These are phyloP conservation scores for Aspergillus intermedius DNA, from an alignment of 2,329 filamentous ascomycete species.

Conservation along the genomic window DNA sequence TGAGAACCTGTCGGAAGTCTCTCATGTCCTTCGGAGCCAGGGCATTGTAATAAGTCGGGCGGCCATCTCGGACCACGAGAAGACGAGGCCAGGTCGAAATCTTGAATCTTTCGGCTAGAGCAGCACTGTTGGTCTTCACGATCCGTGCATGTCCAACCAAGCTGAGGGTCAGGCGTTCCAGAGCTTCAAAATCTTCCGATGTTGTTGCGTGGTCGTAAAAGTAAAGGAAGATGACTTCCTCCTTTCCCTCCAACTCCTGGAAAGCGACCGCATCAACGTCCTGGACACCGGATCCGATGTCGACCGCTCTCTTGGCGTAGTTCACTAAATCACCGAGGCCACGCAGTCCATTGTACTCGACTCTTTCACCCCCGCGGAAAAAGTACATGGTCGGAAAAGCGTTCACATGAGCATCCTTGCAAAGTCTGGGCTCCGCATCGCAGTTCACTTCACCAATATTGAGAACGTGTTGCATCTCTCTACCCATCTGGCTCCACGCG, in stretches of 20 bases:
- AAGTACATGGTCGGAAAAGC: constrained; percentile 87
- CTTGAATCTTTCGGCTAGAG: constrained; percentile 76
- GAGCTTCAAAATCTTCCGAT: constrained; percentile 79
- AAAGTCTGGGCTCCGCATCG: constrained; percentile 76
- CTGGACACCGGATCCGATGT: constrained; percentile 66
- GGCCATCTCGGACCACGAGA: constrained; percentile 79
- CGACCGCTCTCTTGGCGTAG: constrained; percentile 80
- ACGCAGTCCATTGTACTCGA: constrained; percentile 87
- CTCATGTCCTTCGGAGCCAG: constrained; percentile 89
- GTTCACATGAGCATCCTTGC: constrained; percentile 75
- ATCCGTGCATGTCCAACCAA: constrained; percentile 87
- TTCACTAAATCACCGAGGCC: constrained; percentile 83
- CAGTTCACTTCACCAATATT: constrained; percentile 97
- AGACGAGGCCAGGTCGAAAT: constrained; percentile 96
- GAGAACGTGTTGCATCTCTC: constrained; percentile 81
- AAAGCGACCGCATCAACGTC: constrained; percentile 74
- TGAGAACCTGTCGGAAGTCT: constrained; percentile 69
- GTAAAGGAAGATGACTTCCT: constrained; percentile 95
- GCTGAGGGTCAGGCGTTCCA: constrained; percentile 79
- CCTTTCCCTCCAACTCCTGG: constrained; percentile 77
- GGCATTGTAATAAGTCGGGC: constrained; percentile 82
- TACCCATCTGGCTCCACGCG: constrained; percentile 81
- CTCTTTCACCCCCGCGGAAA: constrained; percentile 83
- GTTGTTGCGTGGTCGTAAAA: constrained; percentile 97
- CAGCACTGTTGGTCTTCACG: constrained; percentile 79